These are phyloP conservation scores for Fusarium sp. DNA, from an alignment of 2,329 filamentous ascomycete genomes.

Conservation along the genomic window DNA sequence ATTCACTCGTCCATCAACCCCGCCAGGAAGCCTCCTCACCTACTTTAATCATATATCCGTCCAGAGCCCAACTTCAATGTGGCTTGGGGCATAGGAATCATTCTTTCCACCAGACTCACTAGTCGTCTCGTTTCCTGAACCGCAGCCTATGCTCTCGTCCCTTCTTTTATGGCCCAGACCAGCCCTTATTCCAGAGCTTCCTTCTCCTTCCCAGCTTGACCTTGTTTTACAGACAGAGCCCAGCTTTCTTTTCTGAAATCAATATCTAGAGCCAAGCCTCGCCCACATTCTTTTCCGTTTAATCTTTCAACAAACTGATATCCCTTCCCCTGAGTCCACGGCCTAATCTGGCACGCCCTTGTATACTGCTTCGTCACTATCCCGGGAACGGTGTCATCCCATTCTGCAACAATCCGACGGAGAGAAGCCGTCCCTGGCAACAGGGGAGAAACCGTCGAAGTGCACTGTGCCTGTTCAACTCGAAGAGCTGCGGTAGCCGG, in stretches of 20 bases:
- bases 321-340: constrained; percentile 17
- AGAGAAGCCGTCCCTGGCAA: constrained; percentile 18
- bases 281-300: constrained; percentile 18
- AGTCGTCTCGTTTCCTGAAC: constrained; percentile 5
- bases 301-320: constrained; percentile 23
- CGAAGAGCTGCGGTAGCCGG: constrained; percentile 14
- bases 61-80: constrained; percentile 33
- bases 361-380: constrained; percentile 25
- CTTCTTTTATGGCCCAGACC: constrained; percentile 10
- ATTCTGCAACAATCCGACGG: constrained; percentile 32
- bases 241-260: constrained; percentile 2
- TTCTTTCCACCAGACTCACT: constrained; percentile 18
- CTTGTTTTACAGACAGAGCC: constrained; percentile 3
- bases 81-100: constrained; percentile 20
- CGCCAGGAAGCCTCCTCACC: constrained; percentile 30
- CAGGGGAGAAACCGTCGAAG: constrained; percentile 23
- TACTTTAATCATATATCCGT: constrained; percentile 44
- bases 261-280: constrained; percentile 10
- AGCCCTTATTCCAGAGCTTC: constrained; percentile 11
- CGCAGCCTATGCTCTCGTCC: constrained; percentile 21
- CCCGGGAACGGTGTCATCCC: constrained; percentile 34
- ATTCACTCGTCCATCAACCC: constrained; percentile 36
- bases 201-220: constrained; percentile 1
- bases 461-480: constrained; percentile 39
- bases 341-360: constrained; percentile 13